Evolutionary conservation across 164 flowering plant species (phyloP).

Genomic region (Umbellularia californica): DNA sequence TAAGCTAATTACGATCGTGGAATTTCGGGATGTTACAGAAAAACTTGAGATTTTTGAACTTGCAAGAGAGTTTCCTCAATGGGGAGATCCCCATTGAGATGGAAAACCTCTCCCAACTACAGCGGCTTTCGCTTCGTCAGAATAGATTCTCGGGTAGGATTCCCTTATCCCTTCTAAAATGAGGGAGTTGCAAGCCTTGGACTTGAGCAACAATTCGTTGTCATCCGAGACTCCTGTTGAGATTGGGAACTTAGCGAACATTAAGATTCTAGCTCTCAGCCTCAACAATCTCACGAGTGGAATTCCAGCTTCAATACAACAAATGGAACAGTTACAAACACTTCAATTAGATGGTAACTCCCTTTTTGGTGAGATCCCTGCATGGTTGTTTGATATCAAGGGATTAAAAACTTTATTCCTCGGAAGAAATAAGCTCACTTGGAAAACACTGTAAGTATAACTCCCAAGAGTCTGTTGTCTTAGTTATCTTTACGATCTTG

Average conservation of each 20-base stretch:
- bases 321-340: constrained; percentile 22
- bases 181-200: constrained; percentile 25
- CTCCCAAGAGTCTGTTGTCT: constrained; percentile 40
- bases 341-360: constrained; percentile 31
- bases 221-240: constrained; percentile 31
- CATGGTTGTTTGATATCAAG: constrained; percentile 34
- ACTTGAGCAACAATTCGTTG: constrained; percentile 31
- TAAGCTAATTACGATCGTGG: too few relatives aligned
- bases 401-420: constrained; percentile 25
- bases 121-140: constrained; percentile 17
- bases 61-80: constrained; percentile 31
- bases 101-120: constrained; percentile 34
- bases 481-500: constrained; percentile 34
- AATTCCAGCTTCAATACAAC: constrained; percentile 32
- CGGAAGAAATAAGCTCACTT: constrained; percentile 40
- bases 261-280: constrained; percentile 29
- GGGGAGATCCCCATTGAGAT: constrained; percentile 40
- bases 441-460: constrained; percentile 28
- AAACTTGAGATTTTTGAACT: constrained; percentile 26
- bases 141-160: constrained; percentile 36
- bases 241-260: constrained; percentile 34
- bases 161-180: constrained; percentile 30
- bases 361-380: constrained; percentile 40
- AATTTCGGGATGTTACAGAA: too few relatives aligned
- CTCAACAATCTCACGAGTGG: constrained; percentile 35